phyloP scores from a whole-genome alignment of 495 filamentous ascomycete genomes.

The Hypoxylon perforatum region DNA sequence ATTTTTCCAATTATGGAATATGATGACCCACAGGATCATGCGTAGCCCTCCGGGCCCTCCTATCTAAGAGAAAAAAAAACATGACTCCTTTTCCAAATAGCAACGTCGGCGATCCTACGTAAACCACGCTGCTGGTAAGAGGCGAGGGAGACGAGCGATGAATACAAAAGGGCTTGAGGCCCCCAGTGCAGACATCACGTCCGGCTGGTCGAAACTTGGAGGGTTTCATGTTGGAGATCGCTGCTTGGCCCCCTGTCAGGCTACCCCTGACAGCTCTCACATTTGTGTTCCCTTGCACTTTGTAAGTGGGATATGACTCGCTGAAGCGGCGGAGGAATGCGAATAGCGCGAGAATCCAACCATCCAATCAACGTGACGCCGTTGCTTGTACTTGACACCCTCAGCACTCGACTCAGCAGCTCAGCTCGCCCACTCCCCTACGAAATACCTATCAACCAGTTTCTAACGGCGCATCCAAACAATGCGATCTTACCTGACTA shows the following conservation, averaged over 20 bases:
- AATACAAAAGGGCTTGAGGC: constrained; percentile 29
- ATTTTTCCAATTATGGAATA: not conserved
- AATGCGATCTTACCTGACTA: too few species aligned
- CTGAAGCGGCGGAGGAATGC: constrained; percentile 22
- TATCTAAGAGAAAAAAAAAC: not conserved
- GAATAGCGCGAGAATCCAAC: not conserved
- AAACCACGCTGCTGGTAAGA: constrained; percentile 41
- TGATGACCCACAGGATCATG: constrained; percentile 6
- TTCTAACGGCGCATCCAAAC: too few species aligned
- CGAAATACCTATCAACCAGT: too few species aligned
- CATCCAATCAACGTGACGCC: constrained; percentile 27
- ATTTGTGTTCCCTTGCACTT: constrained; percentile 37
- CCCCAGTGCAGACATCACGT: constrained; percentile 33
- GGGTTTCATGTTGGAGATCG: constrained; percentile 49
- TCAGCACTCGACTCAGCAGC: constrained; percentile 8
- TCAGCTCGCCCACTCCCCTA: constrained; percentile 5
- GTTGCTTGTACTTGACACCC: constrained; percentile 16
- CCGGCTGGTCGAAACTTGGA: constrained; percentile 47
- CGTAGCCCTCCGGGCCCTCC: not conserved
- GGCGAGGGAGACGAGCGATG: constrained; percentile 19
- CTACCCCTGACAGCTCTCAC: constrained; percentile 14
- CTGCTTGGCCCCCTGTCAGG: constrained; percentile 34
- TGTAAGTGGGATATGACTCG: constrained; percentile 50
- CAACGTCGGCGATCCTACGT: constrained; percentile 25
- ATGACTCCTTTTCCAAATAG: constrained; percentile 10